phyloP scores from a whole-genome alignment of 192 early-diverging fungal species.

The Endogone sp. region DNA sequence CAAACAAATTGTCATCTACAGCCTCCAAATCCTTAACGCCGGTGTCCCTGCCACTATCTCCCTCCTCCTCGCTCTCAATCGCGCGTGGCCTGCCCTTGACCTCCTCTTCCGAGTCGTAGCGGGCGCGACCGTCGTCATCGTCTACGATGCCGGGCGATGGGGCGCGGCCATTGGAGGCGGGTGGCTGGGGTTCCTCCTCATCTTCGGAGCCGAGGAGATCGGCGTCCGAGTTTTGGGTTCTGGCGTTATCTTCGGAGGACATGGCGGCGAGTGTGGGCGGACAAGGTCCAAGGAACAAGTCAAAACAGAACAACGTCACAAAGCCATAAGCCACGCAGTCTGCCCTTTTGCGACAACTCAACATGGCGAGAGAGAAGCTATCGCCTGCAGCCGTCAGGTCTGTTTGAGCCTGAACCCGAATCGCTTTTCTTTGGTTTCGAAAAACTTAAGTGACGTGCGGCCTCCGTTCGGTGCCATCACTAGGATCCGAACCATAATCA shows the following conservation, averaged over 20 bases:
- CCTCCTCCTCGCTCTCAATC: conserved; percentile 19
- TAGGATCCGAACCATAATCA: not conserved
- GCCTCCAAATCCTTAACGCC: conserved; percentile 1
- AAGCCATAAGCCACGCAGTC: no score
- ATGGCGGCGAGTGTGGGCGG: not conserved
- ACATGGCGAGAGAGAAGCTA: not conserved
- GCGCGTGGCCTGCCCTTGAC: conserved; percentile 23
- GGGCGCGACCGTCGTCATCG: conserved; percentile 1
- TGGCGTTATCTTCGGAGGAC: not conserved
- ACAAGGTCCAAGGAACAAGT: no score
- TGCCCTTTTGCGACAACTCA: not conserved
- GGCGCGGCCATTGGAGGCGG: conserved; percentile 4
- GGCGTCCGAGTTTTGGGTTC: not conserved
- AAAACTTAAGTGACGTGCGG: not conserved
- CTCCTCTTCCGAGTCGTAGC: conserved; percentile 14
- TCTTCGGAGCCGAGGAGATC: not conserved
- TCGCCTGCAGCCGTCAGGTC: not conserved
- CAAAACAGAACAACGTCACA: no score
- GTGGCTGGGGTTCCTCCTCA: not conserved
- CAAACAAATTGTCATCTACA: conserved; percentile 33
- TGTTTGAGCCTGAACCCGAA: no score
- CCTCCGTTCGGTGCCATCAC: not conserved
- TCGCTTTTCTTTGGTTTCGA: no score
- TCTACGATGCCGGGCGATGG: not conserved
- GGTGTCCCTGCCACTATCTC: conserved; percentile 15